Conservation (phyloP, 495 filamentous ascomycete genomes). For the Talaromyces ruber region DNA sequence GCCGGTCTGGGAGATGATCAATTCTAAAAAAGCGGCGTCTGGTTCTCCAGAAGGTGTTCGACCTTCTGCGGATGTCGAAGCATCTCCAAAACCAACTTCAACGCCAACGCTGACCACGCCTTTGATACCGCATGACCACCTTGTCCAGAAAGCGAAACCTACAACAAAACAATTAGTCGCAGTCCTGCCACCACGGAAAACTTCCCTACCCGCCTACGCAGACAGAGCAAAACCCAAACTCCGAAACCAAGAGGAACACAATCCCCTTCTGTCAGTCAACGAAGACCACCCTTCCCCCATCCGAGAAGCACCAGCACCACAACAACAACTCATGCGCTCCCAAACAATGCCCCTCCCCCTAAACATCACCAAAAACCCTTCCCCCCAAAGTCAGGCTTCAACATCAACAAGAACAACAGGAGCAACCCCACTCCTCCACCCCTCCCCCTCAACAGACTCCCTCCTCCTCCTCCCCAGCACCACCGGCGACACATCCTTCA, state of each 20-base stretch:
- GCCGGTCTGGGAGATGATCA: constrained; percentile 19
- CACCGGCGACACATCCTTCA: neutral
- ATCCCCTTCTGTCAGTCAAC: neutral
- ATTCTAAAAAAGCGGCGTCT: constrained; percentile 6
- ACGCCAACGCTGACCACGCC: neutral
- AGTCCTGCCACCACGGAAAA: neutral
- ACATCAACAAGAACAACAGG: neutral
- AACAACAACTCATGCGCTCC: neutral
- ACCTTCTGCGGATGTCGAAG: neutral
- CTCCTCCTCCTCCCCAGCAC: neutral
- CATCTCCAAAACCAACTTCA: neutral
- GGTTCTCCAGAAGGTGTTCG: neutral
- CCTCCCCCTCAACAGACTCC: neutral
- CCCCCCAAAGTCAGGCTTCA: neutral
- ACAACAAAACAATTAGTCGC: neutral
- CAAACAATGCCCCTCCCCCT: neutral
- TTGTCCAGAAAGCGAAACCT: neutral
- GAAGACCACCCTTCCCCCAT: neutral
- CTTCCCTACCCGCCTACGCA: neutral
- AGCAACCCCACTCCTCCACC: neutral
- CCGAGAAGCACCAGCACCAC: neutral
- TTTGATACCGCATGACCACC: neutral
- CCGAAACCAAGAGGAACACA: neutral
- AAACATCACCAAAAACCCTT: neutral
- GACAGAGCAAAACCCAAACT: neutral